These are phyloP conservation scores for Tylopilus sp. DNA, from an alignment of 1,284 basidiomycete species.

Conservation along the genomic window DNA sequence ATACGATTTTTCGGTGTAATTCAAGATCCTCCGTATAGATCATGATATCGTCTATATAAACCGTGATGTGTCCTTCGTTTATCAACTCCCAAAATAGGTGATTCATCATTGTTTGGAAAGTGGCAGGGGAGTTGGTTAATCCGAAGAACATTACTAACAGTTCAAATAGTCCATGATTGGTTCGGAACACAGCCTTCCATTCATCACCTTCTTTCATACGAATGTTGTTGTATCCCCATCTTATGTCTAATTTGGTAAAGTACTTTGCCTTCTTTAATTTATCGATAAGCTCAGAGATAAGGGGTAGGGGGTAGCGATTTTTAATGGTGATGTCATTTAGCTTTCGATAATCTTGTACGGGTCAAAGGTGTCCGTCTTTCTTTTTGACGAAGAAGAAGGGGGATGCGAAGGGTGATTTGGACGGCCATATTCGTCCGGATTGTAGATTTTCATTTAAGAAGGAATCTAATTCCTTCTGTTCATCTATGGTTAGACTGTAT, in stretches of 20 bases:
- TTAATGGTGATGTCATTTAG: not conserved
- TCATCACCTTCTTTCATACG: not conserved
- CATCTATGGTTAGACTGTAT: not conserved
- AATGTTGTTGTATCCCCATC: slow-evolving; percentile 14
- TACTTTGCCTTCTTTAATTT: not conserved
- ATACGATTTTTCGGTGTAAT: not conserved
- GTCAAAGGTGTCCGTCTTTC: not conserved
- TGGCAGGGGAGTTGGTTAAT: not conserved
- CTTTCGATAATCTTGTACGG: not conserved
- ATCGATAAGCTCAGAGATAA: not conserved
- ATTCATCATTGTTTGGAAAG: slow-evolving; percentile 15
- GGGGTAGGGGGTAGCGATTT: not conserved
- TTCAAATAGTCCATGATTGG: not conserved
- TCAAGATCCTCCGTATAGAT: not conserved
- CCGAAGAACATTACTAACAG: slow-evolving; percentile 10
- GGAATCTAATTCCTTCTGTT: not conserved
- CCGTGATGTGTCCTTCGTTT: not conserved
- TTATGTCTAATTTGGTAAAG: not conserved
- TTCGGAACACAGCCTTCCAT: slow-evolving; percentile 9
- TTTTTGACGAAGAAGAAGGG: not conserved
- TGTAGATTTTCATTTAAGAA: not conserved
- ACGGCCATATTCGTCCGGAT: accelerated
- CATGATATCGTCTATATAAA: slow-evolving; percentile 2
- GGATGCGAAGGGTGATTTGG: not conserved
- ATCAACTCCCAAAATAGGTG: not conserved